Evolutionary conservation across 2,329 filamentous ascomycete species (phyloP), one percentile per base, ranked within the genome.

Genomic region (Fusarium duplospermum): DNA sequence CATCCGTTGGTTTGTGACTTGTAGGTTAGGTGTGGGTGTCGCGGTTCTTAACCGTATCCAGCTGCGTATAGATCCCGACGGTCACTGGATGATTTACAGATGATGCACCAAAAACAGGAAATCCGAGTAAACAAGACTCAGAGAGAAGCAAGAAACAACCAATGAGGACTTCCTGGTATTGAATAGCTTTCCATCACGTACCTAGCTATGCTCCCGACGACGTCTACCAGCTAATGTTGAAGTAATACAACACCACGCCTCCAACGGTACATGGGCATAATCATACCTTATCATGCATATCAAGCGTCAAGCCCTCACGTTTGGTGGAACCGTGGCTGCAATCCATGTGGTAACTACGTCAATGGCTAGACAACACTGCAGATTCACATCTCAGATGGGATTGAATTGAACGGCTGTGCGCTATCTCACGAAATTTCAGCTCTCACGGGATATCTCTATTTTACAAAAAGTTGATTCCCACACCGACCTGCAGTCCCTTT

Each of bases 391-490:
- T 14, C 16, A 33, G 31, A 33, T 45, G 50, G 45, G 35, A 62
- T 45, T 38, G n/a, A 45, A 57, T 58, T 69, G 24, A 54, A 72
- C 38, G 66, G 60, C 36, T 61, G 66, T 62, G 35, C 57, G 62
- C 64, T 67, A 71, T 72, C 66, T 77, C 54, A 63, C 66, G 14
- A 63, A 60, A 63, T 33, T 35, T 35, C 63, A 54, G 69, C 35
- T 52, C 47, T 52, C 9, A 52, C 61, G 62, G 71, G 71, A 74
- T 70, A 70, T 74, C 69, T 74, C 62, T 72, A 29, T 67, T 40
- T 67, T 93, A 98, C 88, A 98, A 85, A 82, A 99, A 98, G 84
- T 94, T 97, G 80, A 99, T 95, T 59, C 96, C 96, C 45, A 99
- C 94, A n/a, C 96, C 96, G 78, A 99, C 92, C 82, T 96, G 95